Base-by-base conservation (phyloP, 2,329 filamentous ascomycete species). In the Aureobasidium uvarum region DNA sequence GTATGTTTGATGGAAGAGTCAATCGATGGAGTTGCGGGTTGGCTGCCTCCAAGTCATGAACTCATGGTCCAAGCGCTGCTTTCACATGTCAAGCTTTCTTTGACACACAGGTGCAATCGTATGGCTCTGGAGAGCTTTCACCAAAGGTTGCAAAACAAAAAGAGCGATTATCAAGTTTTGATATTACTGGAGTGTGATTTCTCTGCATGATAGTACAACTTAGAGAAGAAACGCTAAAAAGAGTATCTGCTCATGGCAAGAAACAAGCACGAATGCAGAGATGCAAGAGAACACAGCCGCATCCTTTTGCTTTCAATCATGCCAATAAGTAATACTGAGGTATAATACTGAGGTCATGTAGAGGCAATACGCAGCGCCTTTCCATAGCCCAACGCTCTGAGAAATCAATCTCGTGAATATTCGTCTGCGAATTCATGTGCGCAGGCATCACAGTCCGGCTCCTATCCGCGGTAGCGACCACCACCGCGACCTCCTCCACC, bases 391-490 rank as follows among this genome's bases (percentile, higher is more conserved):
- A 28, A 43, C n/a, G 52, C 23, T 31, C 38, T 38, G 18, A 10
- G 2, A n/a, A 18, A 10, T 13, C 23, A 28, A 14, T 13, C 13
- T 8, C 46, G 7, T 31, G 1, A 28, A 31, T 16, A 28, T 16
- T 18, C 23, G 25, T 16, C 46, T 28, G 18, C 28, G 33, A 16
- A 31, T 28, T 41, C 7, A 20, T n/a, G 36, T 23, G 28, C 18
- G 38, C 31, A 6, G 28, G 18, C 20, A 14, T 23, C 18, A n/a
- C 45, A 46, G 11, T 38, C 62, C 25, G 28, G 41, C 2, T 48
- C 50, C 63, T 62, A 73, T 46, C 69, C 68, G 46, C 71, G 60
- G 58, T 70, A 72, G 68, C 68, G 69, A 56, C 71, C 70, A 28
- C 67, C 66, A 62, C 71, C 71, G 31, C 66, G 67, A 50, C 67